A percentile compares a stretch with the other conserved stretches of the same genome.
phyloP scores from a whole-genome alignment of 352 stramenopile species.

The Globisporangium mamillatum region DNA sequence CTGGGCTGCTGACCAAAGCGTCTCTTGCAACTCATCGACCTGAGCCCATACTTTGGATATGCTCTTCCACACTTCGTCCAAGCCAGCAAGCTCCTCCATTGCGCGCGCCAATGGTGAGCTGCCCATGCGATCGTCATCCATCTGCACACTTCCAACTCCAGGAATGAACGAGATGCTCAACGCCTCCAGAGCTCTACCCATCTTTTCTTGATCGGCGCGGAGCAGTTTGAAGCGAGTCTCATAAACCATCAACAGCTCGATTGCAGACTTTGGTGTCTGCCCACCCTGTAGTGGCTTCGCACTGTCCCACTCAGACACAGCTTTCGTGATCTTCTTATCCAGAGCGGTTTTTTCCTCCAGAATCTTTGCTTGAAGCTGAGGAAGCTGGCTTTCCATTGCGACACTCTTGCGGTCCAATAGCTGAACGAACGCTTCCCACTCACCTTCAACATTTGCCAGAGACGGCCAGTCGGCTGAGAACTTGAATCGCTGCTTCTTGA shows the following conservation, averaged over 20 bases:
- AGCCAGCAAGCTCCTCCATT: constrained; percentile 92
- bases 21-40: constrained; percentile 93
- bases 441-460: constrained; percentile 93
- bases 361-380: constrained; percentile 97
- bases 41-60: constrained; percentile 88
- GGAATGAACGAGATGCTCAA: constrained; percentile 84
- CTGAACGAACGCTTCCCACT: constrained; percentile 94
- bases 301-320: constrained; percentile 77
- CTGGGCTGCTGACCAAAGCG: constrained; percentile 91
- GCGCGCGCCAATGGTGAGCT: constrained; percentile 67
- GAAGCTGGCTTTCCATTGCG: constrained; percentile 96
- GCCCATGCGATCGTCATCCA: constrained; percentile 78
- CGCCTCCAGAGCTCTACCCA: constrained; percentile 94
- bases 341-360: constrained; percentile 93
- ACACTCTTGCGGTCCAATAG: constrained; percentile 85
- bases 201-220: constrained; percentile 92
- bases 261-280: constrained; percentile 64
- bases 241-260: constrained; percentile 82
- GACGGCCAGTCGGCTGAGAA: constrained; percentile 97
- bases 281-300: constrained; percentile 77
- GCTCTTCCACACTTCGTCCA: constrained; percentile 98
- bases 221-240: constrained; percentile 84
- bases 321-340: constrained; percentile 75
- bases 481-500: constrained; percentile 95
- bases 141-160: constrained; percentile 38